A percentile compares a stretch with the other conserved stretches of the same genome.
These are phyloP conservation scores for Solanum stenotomum DNA, from an alignment of 257 asterid species.

Conservation along the genomic window DNA sequence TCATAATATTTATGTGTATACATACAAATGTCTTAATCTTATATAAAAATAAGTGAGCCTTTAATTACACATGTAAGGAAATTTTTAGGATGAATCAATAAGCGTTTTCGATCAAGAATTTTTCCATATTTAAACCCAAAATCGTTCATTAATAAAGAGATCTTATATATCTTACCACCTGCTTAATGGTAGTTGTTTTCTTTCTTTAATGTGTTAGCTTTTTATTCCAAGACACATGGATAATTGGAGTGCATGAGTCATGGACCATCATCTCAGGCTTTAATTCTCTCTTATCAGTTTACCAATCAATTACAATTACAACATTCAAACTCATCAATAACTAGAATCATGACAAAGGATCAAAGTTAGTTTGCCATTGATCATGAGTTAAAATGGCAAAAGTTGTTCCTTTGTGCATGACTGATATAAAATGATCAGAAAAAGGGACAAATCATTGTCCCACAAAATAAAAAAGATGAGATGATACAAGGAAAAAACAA, in stretches of 20 bases:
- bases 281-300: not conserved
- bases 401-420: not conserved
- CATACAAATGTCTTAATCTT: not conserved
- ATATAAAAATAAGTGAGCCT: not conserved
- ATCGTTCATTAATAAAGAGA: not conserved
- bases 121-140: not conserved
- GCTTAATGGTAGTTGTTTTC: not conserved
- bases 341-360: not conserved
- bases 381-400: slow-evolving; percentile 1
- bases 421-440: not conserved
- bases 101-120: not conserved
- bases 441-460: slow-evolving; percentile 5
- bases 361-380: not conserved
- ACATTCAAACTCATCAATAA: not conserved
- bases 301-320: not conserved
- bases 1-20: not conserved
- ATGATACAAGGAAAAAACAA: not conserved
- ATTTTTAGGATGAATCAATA: not conserved
- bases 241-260: not conserved
- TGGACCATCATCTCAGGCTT: not conserved
- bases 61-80: not conserved
- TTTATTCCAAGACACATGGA: not conserved
- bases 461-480: slow-evolving; percentile 1
- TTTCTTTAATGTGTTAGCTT: not conserved
- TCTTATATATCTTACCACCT: not conserved